Evolutionary conservation across 176 grass and related monocot species (phyloP).

Genomic region (Triticum turgidum): DNA sequence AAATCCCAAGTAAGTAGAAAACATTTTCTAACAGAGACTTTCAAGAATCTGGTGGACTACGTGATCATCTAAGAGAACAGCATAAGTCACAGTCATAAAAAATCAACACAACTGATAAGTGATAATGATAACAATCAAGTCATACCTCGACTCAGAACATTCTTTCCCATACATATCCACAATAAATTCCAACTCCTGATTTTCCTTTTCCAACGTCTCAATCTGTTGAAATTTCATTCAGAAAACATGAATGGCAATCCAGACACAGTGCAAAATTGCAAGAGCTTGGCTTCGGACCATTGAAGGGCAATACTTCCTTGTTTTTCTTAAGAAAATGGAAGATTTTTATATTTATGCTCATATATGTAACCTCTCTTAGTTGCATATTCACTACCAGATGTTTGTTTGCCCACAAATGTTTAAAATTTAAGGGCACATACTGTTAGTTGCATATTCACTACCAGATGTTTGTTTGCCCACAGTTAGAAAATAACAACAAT

Average conservation of each 20-base stretch:
- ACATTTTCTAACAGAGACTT: conserved; percentile 2
- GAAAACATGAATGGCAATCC: conserved; percentile 23
- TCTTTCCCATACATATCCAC: conserved; percentile 82
- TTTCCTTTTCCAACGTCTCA: conserved; percentile 76
- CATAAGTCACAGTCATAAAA: conserved; percentile 6
- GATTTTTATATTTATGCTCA: neutral
- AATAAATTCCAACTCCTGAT: conserved; percentile 72
- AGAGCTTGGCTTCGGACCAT: neutral
- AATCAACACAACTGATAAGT: conserved; percentile 8
- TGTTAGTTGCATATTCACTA: conserved; percentile 3
- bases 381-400: neutral
- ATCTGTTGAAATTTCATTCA: conserved; percentile 56
- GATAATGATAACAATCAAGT: neutral
- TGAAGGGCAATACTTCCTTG: neutral
- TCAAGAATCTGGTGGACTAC: conserved; percentile 3
- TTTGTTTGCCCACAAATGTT: neutral
- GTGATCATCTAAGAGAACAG: conserved; percentile 4
- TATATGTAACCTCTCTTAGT: neutral
- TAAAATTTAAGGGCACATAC: too few species aligned
- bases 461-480: neutral
- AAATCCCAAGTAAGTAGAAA: neutral
- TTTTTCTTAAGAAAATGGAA: neutral
- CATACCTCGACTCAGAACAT: conserved; percentile 80
- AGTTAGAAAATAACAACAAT: neutral
- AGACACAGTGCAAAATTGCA: neutral